A percentile compares a stretch with the other conserved stretches of the same genome.
Evolutionary conservation across 1,139 yeast species (phyloP).

Genomic region (Casaregolazyma lundiana): DNA sequence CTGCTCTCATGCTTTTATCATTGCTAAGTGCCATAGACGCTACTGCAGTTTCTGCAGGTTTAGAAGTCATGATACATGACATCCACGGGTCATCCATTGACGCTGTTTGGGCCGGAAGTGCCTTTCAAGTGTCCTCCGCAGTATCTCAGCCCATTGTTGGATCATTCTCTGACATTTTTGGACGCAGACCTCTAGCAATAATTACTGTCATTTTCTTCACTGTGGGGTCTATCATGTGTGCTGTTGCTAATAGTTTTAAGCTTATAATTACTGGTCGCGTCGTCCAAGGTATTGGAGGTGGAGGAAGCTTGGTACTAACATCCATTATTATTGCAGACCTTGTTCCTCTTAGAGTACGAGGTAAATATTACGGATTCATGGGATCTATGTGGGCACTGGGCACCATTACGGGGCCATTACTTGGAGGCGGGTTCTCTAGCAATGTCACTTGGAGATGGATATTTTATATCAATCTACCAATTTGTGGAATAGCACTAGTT

Average conservation of each 20-base stretch:
- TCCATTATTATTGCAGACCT: slow-evolving; percentile 56
- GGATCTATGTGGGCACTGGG: slow-evolving; percentile 41
- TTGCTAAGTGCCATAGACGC: slow-evolving; percentile 27
- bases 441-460: slow-evolving; percentile 75
- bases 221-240: slow-evolving; percentile 59
- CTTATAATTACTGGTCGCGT: slow-evolving; percentile 67
- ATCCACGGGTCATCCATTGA: slow-evolving; percentile 26
- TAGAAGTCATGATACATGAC: slow-evolving; percentile 24
- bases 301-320: slow-evolving; percentile 59
- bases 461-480: slow-evolving; percentile 65
- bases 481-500: slow-evolving; percentile 54
- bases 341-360: slow-evolving; percentile 56
- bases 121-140: slow-evolving; percentile 28
- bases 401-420: slow-evolving; percentile 58
- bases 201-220: slow-evolving; percentile 53
- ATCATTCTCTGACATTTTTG: slow-evolving; percentile 38
- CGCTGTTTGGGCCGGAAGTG: slow-evolving; percentile 31
- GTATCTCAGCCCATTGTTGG: slow-evolving; percentile 29
- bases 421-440: slow-evolving; percentile 63
- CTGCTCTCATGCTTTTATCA: slow-evolving; percentile 19
- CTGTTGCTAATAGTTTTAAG: slow-evolving; percentile 51
- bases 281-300: slow-evolving; percentile 69
- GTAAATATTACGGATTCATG: slow-evolving; percentile 45
- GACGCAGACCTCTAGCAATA: slow-evolving; percentile 50
- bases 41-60: slow-evolving; percentile 26